Base-by-base conservation (phyloP, 106 monocot genomes). In the Apostasia shenzhenica region DNA sequence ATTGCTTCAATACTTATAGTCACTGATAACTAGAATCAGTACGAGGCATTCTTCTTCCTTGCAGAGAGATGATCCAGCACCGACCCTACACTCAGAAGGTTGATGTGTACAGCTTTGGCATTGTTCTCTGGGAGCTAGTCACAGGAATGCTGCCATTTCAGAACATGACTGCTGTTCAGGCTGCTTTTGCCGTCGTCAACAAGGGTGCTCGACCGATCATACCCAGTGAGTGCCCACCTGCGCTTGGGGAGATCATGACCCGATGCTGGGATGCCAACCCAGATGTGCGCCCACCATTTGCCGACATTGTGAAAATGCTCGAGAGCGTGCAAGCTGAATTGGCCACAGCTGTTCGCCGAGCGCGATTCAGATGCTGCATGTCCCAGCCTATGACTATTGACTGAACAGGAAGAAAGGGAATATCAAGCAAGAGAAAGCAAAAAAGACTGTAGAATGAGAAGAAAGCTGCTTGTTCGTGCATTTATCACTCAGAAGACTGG, bases 91-190 rank as follows among this genome's bases (percentile, higher is more conserved):
- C 41, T 43, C 78, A 78, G 53, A 78, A 78, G 54, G 79, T 79
- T 0, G 79, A 79, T 50, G 79, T 79, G n/a, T 79, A 79, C 14
- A 79, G 79, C 69, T 79, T 79, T 26, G 79, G 79, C 26, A 73
- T 79, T 39, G 79, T 79, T 0, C 44, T 79, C 7, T 79, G 79
- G 79, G 79, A 79, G 69, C 73, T 79, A 6, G 67, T 79, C 55
- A 79, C 79, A 5, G 79, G 79, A 8, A 69, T 68, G 72, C 69
- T 79, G 0, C 79, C 79, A 6, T 79, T 79, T 60, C 73, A 68
- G 10, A 79, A 79, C 69, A 79, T 79, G 79, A 79, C 79, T 7
- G 79, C 79, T 0, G 73, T 79, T 2, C 79, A 79, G 40, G 79
- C 79, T 4, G 79, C 79, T 3, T 79, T 79, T 63, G 79, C 79